Base-by-base conservation (phyloP, 2,329 filamentous ascomycete species). In the Helminthosporium solani region DNA sequence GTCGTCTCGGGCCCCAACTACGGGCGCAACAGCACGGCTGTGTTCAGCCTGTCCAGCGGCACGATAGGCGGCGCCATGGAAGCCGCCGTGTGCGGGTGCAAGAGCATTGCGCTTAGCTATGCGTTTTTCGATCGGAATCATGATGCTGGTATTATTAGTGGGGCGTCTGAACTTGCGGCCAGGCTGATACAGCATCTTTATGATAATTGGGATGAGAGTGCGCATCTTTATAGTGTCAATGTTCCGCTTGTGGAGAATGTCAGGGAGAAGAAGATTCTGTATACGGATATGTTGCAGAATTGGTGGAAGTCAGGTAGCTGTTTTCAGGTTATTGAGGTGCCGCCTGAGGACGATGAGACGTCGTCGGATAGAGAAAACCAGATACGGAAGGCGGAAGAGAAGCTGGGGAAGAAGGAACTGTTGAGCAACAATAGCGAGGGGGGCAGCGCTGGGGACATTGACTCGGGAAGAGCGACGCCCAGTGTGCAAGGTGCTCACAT, bases 201-300 rank as follows among this genome's bases (percentile, higher is more conserved):
- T 58, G 77, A 79, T 39, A 86, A 90, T 64, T 96, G 89, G 87
- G 81, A 68, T 20, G 18, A 52, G 76, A 79, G 78, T 49, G 84
- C 88, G 4, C 89, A 95, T 64, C 73, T 97, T n/a, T 97, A 96
- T 70, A 87, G 81, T 38, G 84, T 97, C 57, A 97, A 97, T 64
- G 86, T 97, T 7, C 92, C 94, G 16, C 75, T 97, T 9, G 79
- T 94, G 12, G 85, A 88, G 49, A 86, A 84, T 6, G 82, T 96
- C 1, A 85, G 85, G 56, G 67, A 74, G 15, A 78, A 80, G 43
- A 90, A 88, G 72, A 83, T 91, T 3, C 62, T 94, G n/a, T 96
- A 85, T 74, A 92, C 94, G 2, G 75, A 83, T 50, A 87, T 96
- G 79, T 73, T 97, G 61, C 89, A 96, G 72, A 99, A 97, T 69